Percentiles rank a stretch among this genome's conserved stretches.
phyloP scores from a whole-genome alignment of 495 filamentous ascomycete species.

The Pyrenula aspistea region DNA sequence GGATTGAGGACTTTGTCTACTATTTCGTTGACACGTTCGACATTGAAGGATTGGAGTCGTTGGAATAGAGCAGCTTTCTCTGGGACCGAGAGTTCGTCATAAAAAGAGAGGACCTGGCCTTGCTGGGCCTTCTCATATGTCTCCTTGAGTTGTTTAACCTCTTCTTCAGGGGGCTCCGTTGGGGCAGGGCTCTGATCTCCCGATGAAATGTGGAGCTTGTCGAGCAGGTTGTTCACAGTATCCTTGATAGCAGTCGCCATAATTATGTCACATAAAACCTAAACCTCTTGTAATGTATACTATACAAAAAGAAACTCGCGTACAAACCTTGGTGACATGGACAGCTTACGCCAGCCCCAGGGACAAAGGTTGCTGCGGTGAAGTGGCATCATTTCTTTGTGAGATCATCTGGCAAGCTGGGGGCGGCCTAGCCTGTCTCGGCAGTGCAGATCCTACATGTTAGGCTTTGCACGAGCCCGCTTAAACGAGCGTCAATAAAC shows the following conservation, averaged over 20 bases:
- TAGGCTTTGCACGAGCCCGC: not conserved
- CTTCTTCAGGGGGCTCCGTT: constrained; percentile 56
- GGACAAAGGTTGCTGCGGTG: not conserved
- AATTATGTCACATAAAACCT: not conserved
- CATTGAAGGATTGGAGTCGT: constrained; percentile 72
- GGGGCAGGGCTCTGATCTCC: constrained; percentile 25
- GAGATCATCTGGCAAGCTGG: not conserved
- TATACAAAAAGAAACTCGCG: not conserved
- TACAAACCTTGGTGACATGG: not conserved
- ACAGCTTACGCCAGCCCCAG: not conserved
- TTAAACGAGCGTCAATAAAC: too few species aligned
- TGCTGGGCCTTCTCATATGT: constrained; percentile 73
- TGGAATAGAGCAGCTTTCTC: constrained; percentile 73
- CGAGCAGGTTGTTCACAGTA: constrained; percentile 45
- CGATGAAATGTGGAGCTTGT: constrained; percentile 37
- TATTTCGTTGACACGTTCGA: constrained; percentile 70
- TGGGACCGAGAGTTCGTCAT: constrained; percentile 55
- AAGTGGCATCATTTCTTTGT: not conserved
- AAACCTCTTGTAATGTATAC: not conserved
- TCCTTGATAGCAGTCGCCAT: constrained; percentile 36
- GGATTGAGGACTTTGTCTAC: constrained; percentile 72
- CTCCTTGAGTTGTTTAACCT: constrained; percentile 61
- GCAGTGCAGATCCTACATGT: not conserved
- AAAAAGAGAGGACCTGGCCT: constrained; percentile 86
- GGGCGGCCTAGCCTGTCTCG: not conserved